A percentile compares a stretch with the other conserved stretches of the same genome.
These are phyloP conservation scores for Trichoderma sp. DNA, from an alignment of 2,329 filamentous ascomycete species.

Conservation along the genomic window DNA sequence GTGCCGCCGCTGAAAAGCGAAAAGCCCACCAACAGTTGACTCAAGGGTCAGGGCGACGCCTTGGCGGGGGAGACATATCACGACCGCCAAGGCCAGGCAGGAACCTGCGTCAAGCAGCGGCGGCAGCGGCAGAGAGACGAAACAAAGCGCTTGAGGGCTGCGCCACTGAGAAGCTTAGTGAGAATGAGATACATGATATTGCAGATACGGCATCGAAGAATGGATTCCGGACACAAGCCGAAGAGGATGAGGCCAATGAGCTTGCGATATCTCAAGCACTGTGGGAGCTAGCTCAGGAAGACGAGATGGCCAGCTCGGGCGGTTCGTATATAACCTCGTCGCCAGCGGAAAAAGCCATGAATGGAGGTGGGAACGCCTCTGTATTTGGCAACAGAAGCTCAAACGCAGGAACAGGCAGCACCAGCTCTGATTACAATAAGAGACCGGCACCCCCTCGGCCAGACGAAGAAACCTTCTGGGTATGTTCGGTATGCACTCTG, in stretches of 20 bases:
- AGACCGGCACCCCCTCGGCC: background rate
- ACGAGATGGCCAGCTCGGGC: slow-evolving; percentile 9
- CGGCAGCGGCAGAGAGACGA: slow-evolving; percentile 70
- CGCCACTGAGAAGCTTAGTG: slow-evolving; percentile 69
- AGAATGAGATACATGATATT: slow-evolving; percentile 67
- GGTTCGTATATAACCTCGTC: slow-evolving; percentile 14
- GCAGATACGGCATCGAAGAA: slow-evolving; percentile 66
- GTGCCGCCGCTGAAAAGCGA: slow-evolving; percentile 74
- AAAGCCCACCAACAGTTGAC: slow-evolving; percentile 56
- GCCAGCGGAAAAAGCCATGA: slow-evolving; percentile 24
- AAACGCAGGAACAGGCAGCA: background rate
- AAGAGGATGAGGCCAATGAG: slow-evolving; percentile 88
- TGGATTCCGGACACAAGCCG: slow-evolving; percentile 80
- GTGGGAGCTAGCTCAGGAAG: slow-evolving; percentile 81
- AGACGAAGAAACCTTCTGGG: slow-evolving; percentile 46
- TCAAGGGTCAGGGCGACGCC: slow-evolving; percentile 69
- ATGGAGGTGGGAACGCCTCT: slow-evolving; percentile 51
- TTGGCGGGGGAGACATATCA: slow-evolving; percentile 64
- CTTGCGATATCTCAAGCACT: slow-evolving; percentile 82
- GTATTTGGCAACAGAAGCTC: background rate
- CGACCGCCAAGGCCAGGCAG: slow-evolving; percentile 52
- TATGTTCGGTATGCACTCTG: slow-evolving; percentile 60
- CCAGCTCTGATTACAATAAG: background rate
- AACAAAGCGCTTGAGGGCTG: slow-evolving; percentile 73
- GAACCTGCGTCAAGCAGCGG: slow-evolving; percentile 74